Conservation (phyloP, 192 early-diverging fungal species). For the Podila verticillata region DNA sequence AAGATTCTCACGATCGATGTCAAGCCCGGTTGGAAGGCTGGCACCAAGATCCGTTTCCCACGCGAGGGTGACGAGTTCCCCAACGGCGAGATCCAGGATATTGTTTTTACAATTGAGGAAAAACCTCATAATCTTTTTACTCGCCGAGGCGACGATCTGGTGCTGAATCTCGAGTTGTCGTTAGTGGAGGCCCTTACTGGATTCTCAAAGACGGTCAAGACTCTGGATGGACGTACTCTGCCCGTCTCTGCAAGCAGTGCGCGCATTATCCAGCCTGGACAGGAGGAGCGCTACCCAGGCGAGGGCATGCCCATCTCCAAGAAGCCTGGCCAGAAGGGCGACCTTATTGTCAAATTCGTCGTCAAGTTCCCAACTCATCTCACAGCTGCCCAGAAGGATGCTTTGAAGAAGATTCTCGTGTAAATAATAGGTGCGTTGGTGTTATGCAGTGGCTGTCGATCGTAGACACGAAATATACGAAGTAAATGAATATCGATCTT, state of each 20-base stretch:
- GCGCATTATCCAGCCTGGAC: slow-evolving; percentile 72
- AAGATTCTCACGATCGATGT: slow-evolving; percentile 88
- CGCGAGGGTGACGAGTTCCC: slow-evolving; percentile 90
- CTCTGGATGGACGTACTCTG: slow-evolving; percentile 81
- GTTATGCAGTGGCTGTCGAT: too few relatives aligned
- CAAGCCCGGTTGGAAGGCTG: slow-evolving; percentile 97
- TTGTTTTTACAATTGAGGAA: slow-evolving; percentile 94
- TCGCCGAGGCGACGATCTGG: slow-evolving; percentile 87
- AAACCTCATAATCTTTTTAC: slow-evolving; percentile 88
- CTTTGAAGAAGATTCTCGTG: slow-evolving; percentile 57
- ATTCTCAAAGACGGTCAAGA: slow-evolving; percentile 78
- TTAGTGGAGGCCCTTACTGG: slow-evolving; percentile 86
- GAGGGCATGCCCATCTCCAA: slow-evolving; percentile 95
- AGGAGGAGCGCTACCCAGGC: slow-evolving; percentile 74
- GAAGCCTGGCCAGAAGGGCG: slow-evolving; percentile 79
- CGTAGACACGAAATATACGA: not conserved
- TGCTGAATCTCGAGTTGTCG: slow-evolving; percentile 66
- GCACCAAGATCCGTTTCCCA: slow-evolving; percentile 93
- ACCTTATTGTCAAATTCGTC: slow-evolving; percentile 83
- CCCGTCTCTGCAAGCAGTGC: slow-evolving; percentile 65
- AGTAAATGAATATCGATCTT: not conserved
- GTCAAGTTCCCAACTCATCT: slow-evolving; percentile 83
- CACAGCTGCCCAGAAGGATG: slow-evolving; percentile 75
- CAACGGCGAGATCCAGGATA: slow-evolving; percentile 83
- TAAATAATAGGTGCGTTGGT: not conserved